Evolutionary conservation across 2,329 filamentous ascomycete genomes (phyloP).

Genomic region (Penicillium verrucosum): DNA sequence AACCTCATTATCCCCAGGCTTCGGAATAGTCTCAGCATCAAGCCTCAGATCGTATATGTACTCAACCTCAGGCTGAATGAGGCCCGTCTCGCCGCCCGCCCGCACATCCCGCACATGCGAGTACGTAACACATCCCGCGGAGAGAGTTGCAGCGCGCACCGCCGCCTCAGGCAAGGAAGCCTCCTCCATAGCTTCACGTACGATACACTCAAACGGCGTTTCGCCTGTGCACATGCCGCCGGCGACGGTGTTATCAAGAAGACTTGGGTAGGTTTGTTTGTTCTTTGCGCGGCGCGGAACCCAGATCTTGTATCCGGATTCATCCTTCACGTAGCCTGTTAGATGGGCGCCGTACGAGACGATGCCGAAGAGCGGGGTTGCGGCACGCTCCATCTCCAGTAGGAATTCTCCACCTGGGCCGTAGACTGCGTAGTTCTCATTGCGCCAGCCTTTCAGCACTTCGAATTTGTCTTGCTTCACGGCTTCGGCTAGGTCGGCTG

Average conservation of each 20-base stretch:
- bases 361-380: conserved; percentile 69
- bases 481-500: conserved; percentile 63
- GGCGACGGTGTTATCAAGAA: conserved; percentile 93
- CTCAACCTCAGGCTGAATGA: conserved; percentile 87
- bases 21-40: conserved; percentile 62
- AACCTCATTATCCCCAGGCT: conserved; percentile 84
- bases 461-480: conserved; percentile 68
- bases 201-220: conserved; percentile 72
- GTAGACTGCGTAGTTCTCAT: conserved; percentile 78
- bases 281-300: conserved; percentile 69
- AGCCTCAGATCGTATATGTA: conserved; percentile 89
- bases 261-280: conserved; percentile 86
- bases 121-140: conserved; percentile 75
- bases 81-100: conserved; percentile 73
- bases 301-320: conserved; percentile 71
- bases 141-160: conserved; percentile 58
- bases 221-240: conserved; percentile 81
- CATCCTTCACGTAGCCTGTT: conserved; percentile 64
- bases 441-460: conserved; percentile 73
- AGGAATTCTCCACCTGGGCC: conserved; percentile 56
- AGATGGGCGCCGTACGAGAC: conserved; percentile 79
- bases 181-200: conserved; percentile 86
- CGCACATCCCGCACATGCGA: conserved; percentile 72
- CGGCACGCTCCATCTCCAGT: conserved; percentile 74
- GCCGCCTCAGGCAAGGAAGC: conserved; percentile 71